Base-by-base conservation (phyloP, 208 protist species). In the Leishmania aethiopica region DNA sequence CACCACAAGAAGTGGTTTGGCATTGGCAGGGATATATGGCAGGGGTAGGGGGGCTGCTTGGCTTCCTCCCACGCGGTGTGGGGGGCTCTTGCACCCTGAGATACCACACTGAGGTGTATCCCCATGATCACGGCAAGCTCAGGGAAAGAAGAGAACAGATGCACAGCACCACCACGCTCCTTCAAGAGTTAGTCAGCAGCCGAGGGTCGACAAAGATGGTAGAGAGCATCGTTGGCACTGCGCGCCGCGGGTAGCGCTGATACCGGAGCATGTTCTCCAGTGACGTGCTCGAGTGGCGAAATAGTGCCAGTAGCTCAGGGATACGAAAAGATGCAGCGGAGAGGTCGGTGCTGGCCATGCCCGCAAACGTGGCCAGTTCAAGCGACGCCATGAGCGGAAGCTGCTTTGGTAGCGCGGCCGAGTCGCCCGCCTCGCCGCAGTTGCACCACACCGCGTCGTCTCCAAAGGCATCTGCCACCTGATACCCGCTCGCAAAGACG, bases 381-480 rank as follows among this genome's bases (percentile, higher is more conserved):
- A 79, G 42, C 57, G 78, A 72, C 22, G 81, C 17, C 22, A 32
- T 8, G 3, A 51, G 28, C 37, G 72, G 83, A 57, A 77, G 72
- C 49, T 37, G 53, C 28, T 2, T 45, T 15, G 55, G 8, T 66
- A 25, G 35, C 53, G n/a, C 73, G 19, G 64, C 72, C 11, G 64
- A 77, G 42, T 64, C 79, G 66, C n/a, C 19, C 66, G 13, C 19
- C n/a, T 79, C 42, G 19, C 79, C 82, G 45, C 55, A n/a, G 37
- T 79, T 49, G 75, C 55, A 74, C 83, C 79, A 79, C 66, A 73
- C 62, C 10, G 67, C n/a, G 40, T 83, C 78, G n/a, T 86, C 78
- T 10, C 86, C 86, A 75, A 95, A 95, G 15, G 77, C 85, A 57
- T 95, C 87, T 2, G 81, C 78, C 2, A 93, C 82, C 76, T 84